These are phyloP conservation scores for Anthracocystis setariae DNA, from an alignment of 1,284 basidiomycete species.

Conservation along the genomic window DNA sequence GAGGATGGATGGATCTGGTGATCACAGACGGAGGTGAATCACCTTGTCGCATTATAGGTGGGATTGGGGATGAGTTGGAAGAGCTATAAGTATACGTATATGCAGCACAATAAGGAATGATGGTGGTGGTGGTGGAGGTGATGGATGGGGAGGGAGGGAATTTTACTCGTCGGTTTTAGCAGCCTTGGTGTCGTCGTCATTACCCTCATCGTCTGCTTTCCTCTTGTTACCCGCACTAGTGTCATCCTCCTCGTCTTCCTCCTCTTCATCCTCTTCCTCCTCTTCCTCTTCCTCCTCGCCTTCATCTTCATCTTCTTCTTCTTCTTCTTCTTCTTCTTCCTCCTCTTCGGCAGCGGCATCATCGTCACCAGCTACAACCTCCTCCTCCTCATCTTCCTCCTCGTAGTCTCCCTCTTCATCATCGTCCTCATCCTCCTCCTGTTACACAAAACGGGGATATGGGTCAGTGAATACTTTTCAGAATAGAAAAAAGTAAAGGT, in stretches of 20 bases:
- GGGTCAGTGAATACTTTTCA: too few relatives aligned
- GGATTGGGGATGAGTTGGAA: not conserved
- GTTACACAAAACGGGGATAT: not conserved
- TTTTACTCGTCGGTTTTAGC: slow-evolving; percentile 37
- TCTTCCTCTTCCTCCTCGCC: slow-evolving; percentile 20
- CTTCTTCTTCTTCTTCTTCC: slow-evolving; percentile 26
- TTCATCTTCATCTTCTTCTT: slow-evolving; percentile 36
- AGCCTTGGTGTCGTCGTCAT: slow-evolving; percentile 42
- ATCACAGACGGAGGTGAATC: too few relatives aligned
- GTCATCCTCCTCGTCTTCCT: slow-evolving; percentile 30
- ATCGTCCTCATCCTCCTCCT: slow-evolving; percentile 41
- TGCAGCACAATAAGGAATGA: too few relatives aligned
- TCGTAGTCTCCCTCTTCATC: slow-evolving; percentile 20
- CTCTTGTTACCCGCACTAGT: slow-evolving; percentile 27
- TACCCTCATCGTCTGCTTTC: slow-evolving; percentile 47
- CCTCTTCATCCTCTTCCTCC: slow-evolving; percentile 26
- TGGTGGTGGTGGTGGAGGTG: not conserved
- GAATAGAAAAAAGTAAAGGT: not conserved
- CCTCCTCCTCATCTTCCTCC: slow-evolving; percentile 26
- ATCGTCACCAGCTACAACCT: slow-evolving; percentile 24
- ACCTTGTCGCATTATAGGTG: too few relatives aligned
- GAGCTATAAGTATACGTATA: too few relatives aligned
- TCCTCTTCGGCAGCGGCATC: slow-evolving; percentile 34
- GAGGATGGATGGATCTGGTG: too few relatives aligned
- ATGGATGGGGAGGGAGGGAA: not conserved